Conservation (phyloP, 208 protist genomes). For the Leishmania gerbilli region DNA sequence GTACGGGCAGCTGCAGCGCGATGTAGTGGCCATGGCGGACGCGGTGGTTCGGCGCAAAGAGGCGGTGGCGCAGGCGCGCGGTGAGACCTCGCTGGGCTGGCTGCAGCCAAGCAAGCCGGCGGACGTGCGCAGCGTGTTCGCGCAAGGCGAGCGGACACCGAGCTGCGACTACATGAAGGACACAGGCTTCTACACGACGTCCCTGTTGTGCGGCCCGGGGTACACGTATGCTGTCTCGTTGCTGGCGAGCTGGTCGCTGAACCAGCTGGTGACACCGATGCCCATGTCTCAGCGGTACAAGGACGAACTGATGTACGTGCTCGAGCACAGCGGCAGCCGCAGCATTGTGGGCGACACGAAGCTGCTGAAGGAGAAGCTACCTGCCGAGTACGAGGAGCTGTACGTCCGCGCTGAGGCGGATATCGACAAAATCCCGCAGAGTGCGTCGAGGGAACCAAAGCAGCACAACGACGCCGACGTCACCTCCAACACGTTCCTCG, state of each 20-base stretch:
- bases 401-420: slow-evolving; percentile 33
- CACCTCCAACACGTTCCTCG: slow-evolving; percentile 39
- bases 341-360: slow-evolving; percentile 57
- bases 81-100: slow-evolving; percentile 58
- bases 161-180: slow-evolving; percentile 78
- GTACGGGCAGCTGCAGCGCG: slow-evolving; percentile 81
- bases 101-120: slow-evolving; percentile 53
- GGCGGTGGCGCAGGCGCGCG: slow-evolving; percentile 36
- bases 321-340: slow-evolving; percentile 73
- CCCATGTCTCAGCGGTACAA: slow-evolving; percentile 71
- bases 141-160: slow-evolving; percentile 48
- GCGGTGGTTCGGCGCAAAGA: slow-evolving; percentile 56
- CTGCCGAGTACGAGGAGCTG: slow-evolving; percentile 45
- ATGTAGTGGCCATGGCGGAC: slow-evolving; percentile 73
- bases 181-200: slow-evolving; percentile 62
- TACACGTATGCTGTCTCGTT: slow-evolving; percentile 83
- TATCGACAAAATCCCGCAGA: slow-evolving; percentile 18
- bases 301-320: slow-evolving; percentile 80
- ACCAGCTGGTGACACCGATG: slow-evolving; percentile 78
- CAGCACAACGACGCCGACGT: neutral
- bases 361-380: slow-evolving; percentile 64
- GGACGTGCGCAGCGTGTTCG: slow-evolving; percentile 70
- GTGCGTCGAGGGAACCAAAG: neutral
- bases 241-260: slow-evolving; percentile 73
- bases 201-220: slow-evolving; percentile 57